A percentile compares a stretch with the other conserved stretches of the same genome.
These are phyloP conservation scores for Blastobotrys ciferrii DNA, from an alignment of 1,139 yeast species.

Conservation along the genomic window DNA sequence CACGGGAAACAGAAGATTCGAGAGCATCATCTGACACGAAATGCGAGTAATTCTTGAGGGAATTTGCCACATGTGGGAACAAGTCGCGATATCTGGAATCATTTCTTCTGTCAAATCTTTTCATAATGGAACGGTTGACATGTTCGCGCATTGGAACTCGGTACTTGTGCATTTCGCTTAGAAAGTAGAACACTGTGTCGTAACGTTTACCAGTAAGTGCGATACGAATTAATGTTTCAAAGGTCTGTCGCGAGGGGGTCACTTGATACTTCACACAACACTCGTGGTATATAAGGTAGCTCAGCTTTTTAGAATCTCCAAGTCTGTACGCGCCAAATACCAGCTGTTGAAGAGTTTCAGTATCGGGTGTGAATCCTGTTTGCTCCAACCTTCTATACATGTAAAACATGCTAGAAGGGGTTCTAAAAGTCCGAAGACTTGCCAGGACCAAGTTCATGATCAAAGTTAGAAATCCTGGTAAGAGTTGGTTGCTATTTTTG, in stretches of 20 bases:
- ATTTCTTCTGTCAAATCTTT: conserved; percentile 16
- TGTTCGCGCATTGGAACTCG: conserved; percentile 21
- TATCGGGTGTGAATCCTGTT: conserved; percentile 26
- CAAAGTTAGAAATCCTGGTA: conserved; percentile 15
- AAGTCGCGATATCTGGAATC: conserved; percentile 17
- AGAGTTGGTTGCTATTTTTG: neutral
- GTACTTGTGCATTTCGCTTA: conserved; percentile 29
- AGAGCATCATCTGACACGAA: conserved; percentile 23
- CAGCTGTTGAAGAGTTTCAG: conserved; percentile 29
- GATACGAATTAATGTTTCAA: conserved; percentile 30
- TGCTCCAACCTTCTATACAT: conserved; percentile 24
- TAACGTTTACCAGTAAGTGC: conserved; percentile 30
- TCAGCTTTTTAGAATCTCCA: conserved; percentile 34
- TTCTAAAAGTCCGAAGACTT: conserved; percentile 14
- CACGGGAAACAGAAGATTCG: conserved; percentile 13
- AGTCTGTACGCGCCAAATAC: conserved; percentile 30
- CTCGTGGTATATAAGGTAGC: conserved; percentile 30
- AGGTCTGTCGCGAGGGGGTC: conserved; percentile 24
- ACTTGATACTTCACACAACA: conserved; percentile 5
- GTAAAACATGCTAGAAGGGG: conserved; percentile 23
- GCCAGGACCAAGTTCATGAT: conserved; percentile 18
- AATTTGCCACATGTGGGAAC: conserved; percentile 4
- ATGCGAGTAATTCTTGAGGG: conserved; percentile 13
- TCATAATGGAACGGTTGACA: conserved; percentile 24
- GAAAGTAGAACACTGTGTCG: conserved; percentile 25